Evolutionary conservation across 495 filamentous ascomycete genomes (phyloP).

Genomic region (Barbatosphaeria neglecta): DNA sequence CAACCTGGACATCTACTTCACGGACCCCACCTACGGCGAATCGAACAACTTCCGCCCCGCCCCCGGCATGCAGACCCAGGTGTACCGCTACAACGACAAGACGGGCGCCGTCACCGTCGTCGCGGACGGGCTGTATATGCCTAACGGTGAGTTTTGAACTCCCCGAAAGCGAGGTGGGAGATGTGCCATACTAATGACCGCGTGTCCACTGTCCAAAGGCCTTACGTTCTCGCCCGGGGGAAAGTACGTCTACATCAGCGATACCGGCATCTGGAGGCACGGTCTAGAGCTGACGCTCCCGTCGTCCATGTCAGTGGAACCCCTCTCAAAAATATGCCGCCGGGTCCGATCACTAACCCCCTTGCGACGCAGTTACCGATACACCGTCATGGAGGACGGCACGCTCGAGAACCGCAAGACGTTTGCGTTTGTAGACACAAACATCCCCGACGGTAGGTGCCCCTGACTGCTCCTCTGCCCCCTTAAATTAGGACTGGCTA

Average conservation of each 20-base stretch:
- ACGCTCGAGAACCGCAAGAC: slow-evolving; percentile 33
- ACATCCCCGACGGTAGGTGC: slow-evolving; percentile 39
- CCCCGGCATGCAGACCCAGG: slow-evolving; percentile 41
- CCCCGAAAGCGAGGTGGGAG: no score
- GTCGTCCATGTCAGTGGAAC: slow-evolving; percentile 25
- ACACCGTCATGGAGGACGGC: slow-evolving; percentile 25
- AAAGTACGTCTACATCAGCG: slow-evolving; percentile 40
- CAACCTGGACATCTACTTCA: slow-evolving; percentile 53
- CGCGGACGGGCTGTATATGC: slow-evolving; percentile 43
- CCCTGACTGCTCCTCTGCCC: neutral
- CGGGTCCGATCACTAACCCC: neutral
- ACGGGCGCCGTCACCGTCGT: slow-evolving; percentile 37
- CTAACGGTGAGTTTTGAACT: slow-evolving; percentile 45
- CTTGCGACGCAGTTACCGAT: slow-evolving; percentile 30
- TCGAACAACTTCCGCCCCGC: slow-evolving; percentile 44
- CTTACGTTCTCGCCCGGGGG: slow-evolving; percentile 45
- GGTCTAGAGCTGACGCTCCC: slow-evolving; percentile 21
- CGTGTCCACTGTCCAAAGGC: slow-evolving; percentile 12
- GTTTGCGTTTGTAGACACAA: slow-evolving; percentile 46
- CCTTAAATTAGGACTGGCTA: neutral
- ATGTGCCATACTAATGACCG: neutral
- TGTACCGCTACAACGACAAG: slow-evolving; percentile 40
- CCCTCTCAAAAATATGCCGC: neutral
- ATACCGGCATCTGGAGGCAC: slow-evolving; percentile 38
- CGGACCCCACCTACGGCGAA: slow-evolving; percentile 50